Evolutionary conservation across 2,329 filamentous ascomycete species (phyloP), one percentile per base, ranked within the genome.

Genomic region (Botrytis byssoidea): DNA sequence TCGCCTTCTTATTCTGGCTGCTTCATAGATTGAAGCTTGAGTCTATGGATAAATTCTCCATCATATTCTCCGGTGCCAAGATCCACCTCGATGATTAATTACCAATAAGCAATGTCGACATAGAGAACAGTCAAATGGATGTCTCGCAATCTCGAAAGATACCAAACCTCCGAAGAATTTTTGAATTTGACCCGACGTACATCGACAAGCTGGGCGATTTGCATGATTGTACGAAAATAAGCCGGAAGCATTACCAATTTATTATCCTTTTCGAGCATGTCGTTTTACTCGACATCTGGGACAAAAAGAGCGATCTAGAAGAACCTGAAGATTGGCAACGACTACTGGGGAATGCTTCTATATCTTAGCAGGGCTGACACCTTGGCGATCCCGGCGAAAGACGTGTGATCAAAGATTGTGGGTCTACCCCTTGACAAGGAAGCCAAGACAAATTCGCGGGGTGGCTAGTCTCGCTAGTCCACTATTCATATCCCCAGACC

Each of bases 141-240:
- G 32, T 35, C n/a, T 64, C n/a, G 48, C 70, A 22, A 42, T 57
- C 60, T n/a, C 59, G 55, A 66, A 65, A 66, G 42, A 59, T 48
- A 48, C 6, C 63, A 68, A 59, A 16, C 25, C 60, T 25, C 71
- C 71, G 51, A 72, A 64, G 48, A n/a, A 37, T 51, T 64, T 25
- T 20, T 55, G 46, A 16, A 32, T 72, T 29, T 25, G 48, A 35
- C 29, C n/a, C 70, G 29, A 67, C 10, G 25, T 29, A 68, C 22
- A 32, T 44, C 37, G 44, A 68, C 29, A 57, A 48, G 16, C 29
- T 32, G 44, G 48, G 40, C 29, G 40, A 60, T 44, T 48, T 72
- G 71, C 51, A 69, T 69, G 32, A 68, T 59, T 61, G 22, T 32
- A 72, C 63, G 71, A 72, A 72, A 72, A 72, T 60, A 68, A 72